A percentile compares a stretch with the other conserved stretches of the same genome.
These are phyloP conservation scores for Talaromyces albobiverticillius DNA, from an alignment of 2,329 filamentous ascomycete species.

Conservation along the genomic window DNA sequence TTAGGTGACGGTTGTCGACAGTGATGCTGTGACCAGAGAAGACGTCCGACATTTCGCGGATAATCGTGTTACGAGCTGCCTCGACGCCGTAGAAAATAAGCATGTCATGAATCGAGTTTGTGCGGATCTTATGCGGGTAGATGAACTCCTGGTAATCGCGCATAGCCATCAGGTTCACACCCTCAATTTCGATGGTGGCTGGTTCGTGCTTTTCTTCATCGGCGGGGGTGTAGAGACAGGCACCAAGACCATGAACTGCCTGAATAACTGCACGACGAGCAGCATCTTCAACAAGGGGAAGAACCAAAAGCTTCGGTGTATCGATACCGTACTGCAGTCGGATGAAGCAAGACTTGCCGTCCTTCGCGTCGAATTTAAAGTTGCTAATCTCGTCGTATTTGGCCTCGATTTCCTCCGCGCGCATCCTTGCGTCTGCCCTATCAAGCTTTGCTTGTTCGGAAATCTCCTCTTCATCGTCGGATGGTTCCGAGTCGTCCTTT, in stretches of 20 bases:
- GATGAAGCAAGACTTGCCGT: slow-evolving; percentile 73
- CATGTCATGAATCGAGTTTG: slow-evolving; percentile 88
- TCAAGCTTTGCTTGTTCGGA: slow-evolving; percentile 41
- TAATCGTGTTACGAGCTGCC: slow-evolving; percentile 82
- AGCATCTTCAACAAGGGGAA: slow-evolving; percentile 81
- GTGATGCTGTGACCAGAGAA: slow-evolving; percentile 89
- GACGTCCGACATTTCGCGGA: slow-evolving; percentile 78
- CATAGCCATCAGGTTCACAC: slow-evolving; percentile 88
- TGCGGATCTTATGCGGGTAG: slow-evolving; percentile 80
- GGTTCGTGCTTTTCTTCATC: slow-evolving; percentile 51
- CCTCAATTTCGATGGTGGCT: slow-evolving; percentile 67
- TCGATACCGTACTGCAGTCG: slow-evolving; percentile 76
- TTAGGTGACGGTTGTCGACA: slow-evolving; percentile 88
- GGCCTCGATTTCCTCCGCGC: slow-evolving; percentile 63
- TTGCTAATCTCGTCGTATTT: slow-evolving; percentile 65
- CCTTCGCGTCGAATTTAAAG: slow-evolving; percentile 75
- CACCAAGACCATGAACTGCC: slow-evolving; percentile 73
- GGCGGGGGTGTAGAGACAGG: slow-evolving; percentile 67
- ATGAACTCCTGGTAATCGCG: slow-evolving; percentile 82
- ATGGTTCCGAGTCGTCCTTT: slow-evolving; percentile 15
- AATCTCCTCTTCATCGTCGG: slow-evolving; percentile 50
- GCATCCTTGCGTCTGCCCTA: slow-evolving; percentile 46
- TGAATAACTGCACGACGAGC: slow-evolving; percentile 79
- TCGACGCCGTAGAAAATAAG: slow-evolving; percentile 87
- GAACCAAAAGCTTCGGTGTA: slow-evolving; percentile 87